These are phyloP conservation scores for Thelonectria blattea DNA, from an alignment of 2,329 filamentous ascomycete species.

Conservation along the genomic window DNA sequence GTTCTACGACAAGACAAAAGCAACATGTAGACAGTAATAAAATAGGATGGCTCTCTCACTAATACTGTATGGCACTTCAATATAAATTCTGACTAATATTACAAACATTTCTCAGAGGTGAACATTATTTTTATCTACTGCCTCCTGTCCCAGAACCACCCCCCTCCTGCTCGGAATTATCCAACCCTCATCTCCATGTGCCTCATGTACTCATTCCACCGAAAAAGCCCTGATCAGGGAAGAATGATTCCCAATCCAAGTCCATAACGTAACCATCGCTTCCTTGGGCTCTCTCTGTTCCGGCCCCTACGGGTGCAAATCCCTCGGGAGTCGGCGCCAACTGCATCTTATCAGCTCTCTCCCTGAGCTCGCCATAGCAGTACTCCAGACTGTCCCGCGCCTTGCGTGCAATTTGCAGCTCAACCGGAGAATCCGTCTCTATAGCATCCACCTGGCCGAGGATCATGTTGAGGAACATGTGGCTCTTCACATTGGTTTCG, in stretches of 20 bases:
- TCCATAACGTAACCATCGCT: background rate
- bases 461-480: constrained; percentile 48
- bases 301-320: background rate
- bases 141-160: too few relatives aligned
- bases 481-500: constrained; percentile 53
- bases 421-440: constrained; percentile 34
- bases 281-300: background rate
- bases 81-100: too few relatives aligned
- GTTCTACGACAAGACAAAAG: too few relatives aligned
- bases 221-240: background rate
- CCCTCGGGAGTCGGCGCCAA: background rate
- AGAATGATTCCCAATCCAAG: background rate
- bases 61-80: too few relatives aligned
- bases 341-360: background rate
- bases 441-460: constrained; percentile 48
- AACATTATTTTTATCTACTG: too few relatives aligned
- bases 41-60: too few relatives aligned
- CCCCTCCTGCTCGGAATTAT: too few relatives aligned
- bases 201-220: background rate
- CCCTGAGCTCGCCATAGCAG: constrained; percentile 40
- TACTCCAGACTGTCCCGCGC: constrained; percentile 44
- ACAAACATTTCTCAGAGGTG: too few relatives aligned
- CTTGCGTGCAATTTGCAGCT: constrained; percentile 39
- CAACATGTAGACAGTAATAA: too few relatives aligned
- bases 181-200: background rate